These are phyloP conservation scores for Tremella fuciformis DNA, from an alignment of 768 basidiomycete species.

Conservation along the genomic window DNA sequence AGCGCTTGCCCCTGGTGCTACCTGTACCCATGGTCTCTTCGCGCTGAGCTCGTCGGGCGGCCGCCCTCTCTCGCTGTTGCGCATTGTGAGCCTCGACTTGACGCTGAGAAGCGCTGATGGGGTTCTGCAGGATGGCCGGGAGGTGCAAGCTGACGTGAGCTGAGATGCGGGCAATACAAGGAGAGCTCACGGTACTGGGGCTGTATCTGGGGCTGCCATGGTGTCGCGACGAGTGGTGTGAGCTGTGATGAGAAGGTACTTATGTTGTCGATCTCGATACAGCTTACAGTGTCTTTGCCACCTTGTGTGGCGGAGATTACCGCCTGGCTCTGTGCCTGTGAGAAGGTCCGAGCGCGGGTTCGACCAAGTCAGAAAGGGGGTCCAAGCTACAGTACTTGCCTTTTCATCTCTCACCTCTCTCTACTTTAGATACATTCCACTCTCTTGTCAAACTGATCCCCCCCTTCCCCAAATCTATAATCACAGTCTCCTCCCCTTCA, in stretches of 20 bases:
- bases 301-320: too few species aligned
- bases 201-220: constrained; percentile 7
- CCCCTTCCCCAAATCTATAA: neutral
- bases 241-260: neutral
- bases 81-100: constrained; percentile 46
- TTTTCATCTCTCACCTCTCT: constrained; percentile 7
- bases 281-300: neutral
- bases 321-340: neutral
- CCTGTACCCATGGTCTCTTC: constrained; percentile 13
- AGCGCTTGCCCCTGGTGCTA: constrained; percentile 32
- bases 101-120: constrained; percentile 24
- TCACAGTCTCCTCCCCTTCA: neutral
- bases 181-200: constrained; percentile 12
- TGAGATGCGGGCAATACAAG: neutral
- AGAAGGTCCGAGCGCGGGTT: constrained; percentile 1
- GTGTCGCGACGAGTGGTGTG: neutral
- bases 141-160: constrained; percentile 35
- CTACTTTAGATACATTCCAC: constrained; percentile 3
- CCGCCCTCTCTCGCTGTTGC: constrained; percentile 44
- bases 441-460: neutral
- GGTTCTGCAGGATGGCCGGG: constrained; percentile 49
- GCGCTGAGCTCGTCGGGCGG: constrained; percentile 27
- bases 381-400: neutral
- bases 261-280: neutral
- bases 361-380: neutral